Conservation (phyloP, 352 stramenopile species). For the Pythium graminicola region DNA sequence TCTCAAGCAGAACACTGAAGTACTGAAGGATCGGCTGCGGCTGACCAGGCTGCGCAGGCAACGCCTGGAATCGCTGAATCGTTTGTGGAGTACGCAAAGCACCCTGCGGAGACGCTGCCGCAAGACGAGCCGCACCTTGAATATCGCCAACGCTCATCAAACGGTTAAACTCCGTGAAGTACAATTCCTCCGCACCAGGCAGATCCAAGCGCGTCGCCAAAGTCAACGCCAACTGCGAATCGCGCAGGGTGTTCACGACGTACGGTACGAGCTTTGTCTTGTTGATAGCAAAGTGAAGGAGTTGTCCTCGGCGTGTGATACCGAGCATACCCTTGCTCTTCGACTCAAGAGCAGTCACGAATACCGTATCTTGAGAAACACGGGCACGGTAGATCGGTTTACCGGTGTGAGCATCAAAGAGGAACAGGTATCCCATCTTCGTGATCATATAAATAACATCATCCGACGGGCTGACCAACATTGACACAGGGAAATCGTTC, state of each 20-base stretch:
- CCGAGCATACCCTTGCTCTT: constrained; percentile 96
- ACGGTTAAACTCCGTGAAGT: constrained; percentile 97
- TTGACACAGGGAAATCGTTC: constrained; percentile 98
- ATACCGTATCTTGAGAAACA: constrained; percentile 97
- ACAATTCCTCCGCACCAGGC: constrained; percentile 97
- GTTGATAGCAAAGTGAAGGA: constrained; percentile 98
- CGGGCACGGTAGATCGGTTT: constrained; percentile 98
- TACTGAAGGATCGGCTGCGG: constrained; percentile 98
- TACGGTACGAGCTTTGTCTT: constrained; percentile 97
- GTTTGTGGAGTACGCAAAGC: constrained; percentile 96
- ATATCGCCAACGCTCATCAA: constrained; percentile 84
- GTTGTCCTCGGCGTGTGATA: constrained; percentile 95
- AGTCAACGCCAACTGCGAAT: constrained; percentile 95
- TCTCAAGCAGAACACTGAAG: constrained; percentile 98
- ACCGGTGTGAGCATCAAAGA: constrained; percentile 98
- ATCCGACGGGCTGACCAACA: constrained; percentile 89
- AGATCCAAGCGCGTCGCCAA: constrained; percentile 95
- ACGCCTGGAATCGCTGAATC: constrained; percentile 98
- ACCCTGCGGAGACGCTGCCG: constrained; percentile 84
- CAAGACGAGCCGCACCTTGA: constrained; percentile 84
- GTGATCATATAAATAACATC: constrained; percentile 99
- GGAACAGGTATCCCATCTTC: constrained; percentile 99
- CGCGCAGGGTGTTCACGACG: constrained; percentile 96
- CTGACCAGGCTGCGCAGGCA: constrained; percentile 94
- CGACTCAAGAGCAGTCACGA: constrained; percentile 90